These are phyloP conservation scores for Ochromonas danica DNA, from an alignment of 108 stramenopile species.

Conservation along the genomic window DNA sequence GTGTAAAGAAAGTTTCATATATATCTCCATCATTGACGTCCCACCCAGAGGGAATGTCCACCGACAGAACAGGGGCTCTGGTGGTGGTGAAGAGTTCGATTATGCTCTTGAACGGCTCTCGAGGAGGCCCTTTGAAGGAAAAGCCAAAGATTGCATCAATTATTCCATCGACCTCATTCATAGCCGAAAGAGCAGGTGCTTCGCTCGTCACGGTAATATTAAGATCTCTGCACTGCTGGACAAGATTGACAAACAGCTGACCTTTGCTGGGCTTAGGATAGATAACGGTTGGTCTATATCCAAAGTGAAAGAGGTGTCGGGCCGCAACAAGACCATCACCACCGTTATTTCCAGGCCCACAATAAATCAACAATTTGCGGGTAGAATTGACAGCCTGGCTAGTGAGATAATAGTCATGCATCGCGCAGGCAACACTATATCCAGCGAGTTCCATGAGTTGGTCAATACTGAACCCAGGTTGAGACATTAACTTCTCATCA, in stretches of 20 bases:
- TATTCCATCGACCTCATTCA: too few species aligned
- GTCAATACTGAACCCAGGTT: constrained; percentile 85
- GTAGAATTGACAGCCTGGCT: constrained; percentile 22
- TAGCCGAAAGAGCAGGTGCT: constrained; percentile 53
- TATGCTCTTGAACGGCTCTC: constrained; percentile 83
- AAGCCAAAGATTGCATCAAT: constrained; percentile 97
- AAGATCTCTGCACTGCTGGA: constrained; percentile 79
- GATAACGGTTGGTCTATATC: constrained; percentile 71
- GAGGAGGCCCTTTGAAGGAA: constrained; percentile 72
- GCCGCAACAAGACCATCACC: constrained; percentile 99
- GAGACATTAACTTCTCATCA: constrained; percentile 87
- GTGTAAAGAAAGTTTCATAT: constrained; percentile 48
- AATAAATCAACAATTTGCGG: constrained; percentile 63
- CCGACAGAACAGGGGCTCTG: constrained; percentile 65
- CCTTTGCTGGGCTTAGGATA: constrained; percentile 74
- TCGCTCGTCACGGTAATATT: constrained; percentile 65
- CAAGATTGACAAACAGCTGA: constrained; percentile 64
- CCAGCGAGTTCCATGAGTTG: constrained; percentile 99
- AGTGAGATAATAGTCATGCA: constrained; percentile 36
- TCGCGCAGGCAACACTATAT: constrained; percentile 81
- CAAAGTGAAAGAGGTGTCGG: constrained; percentile 85
- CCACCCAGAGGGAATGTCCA: constrained; percentile 96
- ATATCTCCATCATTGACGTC: constrained; percentile 72
- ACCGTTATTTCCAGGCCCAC: constrained; percentile 97
- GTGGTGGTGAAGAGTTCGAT: constrained; percentile 54